A percentile compares a stretch with the other conserved stretches of the same genome.
These are phyloP conservation scores for Cystofilobasidium bisporidii DNA, from an alignment of 768 basidiomycete species.

Conservation along the genomic window DNA sequence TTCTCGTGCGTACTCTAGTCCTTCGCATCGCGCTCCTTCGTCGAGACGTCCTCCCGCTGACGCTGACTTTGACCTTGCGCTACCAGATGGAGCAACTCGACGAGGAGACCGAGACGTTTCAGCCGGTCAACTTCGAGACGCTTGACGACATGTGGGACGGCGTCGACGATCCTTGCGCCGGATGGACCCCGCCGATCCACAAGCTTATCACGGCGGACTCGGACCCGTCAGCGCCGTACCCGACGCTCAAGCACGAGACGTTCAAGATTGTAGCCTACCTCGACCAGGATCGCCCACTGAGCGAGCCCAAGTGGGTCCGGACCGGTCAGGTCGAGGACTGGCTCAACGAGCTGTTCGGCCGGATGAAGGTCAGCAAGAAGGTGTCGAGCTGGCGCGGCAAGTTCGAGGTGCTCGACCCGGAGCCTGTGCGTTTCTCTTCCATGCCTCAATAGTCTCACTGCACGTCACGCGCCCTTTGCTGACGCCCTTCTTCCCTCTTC, in stretches of 20 bases:
- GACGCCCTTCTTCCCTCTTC: background rate
- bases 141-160: conserved; percentile 28
- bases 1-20: conserved; percentile 40
- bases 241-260: conserved; percentile 35
- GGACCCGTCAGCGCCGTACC: background rate
- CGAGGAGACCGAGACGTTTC: conserved; percentile 30
- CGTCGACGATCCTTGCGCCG: conserved; percentile 19
- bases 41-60: too few relatives aligned
- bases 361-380: conserved; percentile 24
- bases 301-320: conserved; percentile 95
- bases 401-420: conserved; percentile 82
- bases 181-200: conserved; percentile 47
- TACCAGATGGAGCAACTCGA: conserved; percentile 31
- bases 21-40: too few relatives aligned
- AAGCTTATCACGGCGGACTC: conserved; percentile 26
- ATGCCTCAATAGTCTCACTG: background rate
- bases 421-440: conserved; percentile 59
- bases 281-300: conserved; percentile 77
- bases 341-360: conserved; percentile 54
- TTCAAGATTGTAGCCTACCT: conserved; percentile 65
- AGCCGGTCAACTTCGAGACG: conserved; percentile 19
- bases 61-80: too few relatives aligned
- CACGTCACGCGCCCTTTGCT: background rate
- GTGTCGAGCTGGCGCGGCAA: conserved; percentile 71
- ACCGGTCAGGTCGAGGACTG: conserved; percentile 90